Conservation (phyloP, 768 basidiomycete genomes). For the Tylopilus rubrobrunneus region DNA sequence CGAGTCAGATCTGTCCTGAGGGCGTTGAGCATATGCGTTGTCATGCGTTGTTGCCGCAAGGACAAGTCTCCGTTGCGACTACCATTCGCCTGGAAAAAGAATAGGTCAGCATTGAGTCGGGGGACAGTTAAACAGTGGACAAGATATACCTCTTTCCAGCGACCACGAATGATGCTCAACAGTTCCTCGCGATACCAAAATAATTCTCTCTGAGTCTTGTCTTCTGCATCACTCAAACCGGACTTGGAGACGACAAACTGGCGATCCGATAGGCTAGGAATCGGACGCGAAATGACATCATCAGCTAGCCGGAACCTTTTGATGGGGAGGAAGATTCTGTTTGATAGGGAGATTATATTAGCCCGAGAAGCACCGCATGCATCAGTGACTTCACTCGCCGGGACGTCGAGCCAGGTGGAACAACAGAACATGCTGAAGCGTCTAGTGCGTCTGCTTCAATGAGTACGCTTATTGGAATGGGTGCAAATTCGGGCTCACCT, state of each 20-base stretch:
- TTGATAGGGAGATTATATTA: slow-evolving; percentile 2
- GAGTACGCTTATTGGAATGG: neutral
- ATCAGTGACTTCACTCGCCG: slow-evolving; percentile 45
- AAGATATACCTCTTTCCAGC: slow-evolving; percentile 77
- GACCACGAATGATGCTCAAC: slow-evolving; percentile 60
- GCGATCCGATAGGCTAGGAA: slow-evolving; percentile 81
- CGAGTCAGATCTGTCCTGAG: slow-evolving; percentile 65
- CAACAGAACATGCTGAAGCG: slow-evolving; percentile 48
- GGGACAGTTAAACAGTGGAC: neutral
- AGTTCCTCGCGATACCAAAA: slow-evolving; percentile 97
- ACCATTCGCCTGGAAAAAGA: slow-evolving; percentile 62
- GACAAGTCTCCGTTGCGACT: slow-evolving; percentile 72
- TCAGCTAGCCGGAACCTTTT: slow-evolving; percentile 63
- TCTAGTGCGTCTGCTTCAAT: slow-evolving; percentile 36
- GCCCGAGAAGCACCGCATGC: neutral
- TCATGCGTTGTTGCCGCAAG: slow-evolving; percentile 73
- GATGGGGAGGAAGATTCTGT: slow-evolving; percentile 67
- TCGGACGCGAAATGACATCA: slow-evolving; percentile 55
- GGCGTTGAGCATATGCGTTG: slow-evolving; percentile 73
- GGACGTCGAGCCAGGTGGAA: slow-evolving; percentile 86
- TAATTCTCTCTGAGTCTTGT: slow-evolving; percentile 65
- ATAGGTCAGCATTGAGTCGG: neutral
- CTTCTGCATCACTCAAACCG: slow-evolving; percentile 53
- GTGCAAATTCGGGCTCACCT: slow-evolving; percentile 37
- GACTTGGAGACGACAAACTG: slow-evolving; percentile 89